Base-by-base conservation (phyloP, 805 yeast genomes). In the Metschnikowia anglica region DNA sequence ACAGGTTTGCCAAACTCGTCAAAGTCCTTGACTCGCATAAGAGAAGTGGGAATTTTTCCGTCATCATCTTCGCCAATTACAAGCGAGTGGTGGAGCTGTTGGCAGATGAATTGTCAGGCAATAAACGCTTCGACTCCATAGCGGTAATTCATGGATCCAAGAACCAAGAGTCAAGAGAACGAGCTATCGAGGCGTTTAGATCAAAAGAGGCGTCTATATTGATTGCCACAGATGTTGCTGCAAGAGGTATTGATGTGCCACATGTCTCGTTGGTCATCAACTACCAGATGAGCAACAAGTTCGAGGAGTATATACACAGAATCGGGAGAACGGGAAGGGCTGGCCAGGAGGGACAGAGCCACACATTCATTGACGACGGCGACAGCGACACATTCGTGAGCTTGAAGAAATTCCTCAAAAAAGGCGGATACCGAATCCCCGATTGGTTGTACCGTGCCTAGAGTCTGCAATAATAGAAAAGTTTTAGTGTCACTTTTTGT, bases 271-370 rank as follows among this genome's bases (percentile, higher is more conserved):
- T 90, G 26, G 98, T 91, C 8, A 62, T 93, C 16, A 93, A 91
- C 61, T 90, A 76, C 58, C 96, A 91, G 53, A 83, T 90, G 90
- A 68, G 89, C 8, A 77, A 73, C 48, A 72, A 73, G 25, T 77
- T 89, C 34, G 97, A 89, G 49, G 90, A 85, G 46, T 91, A 89
- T 54, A 78, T 91, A 15, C 99, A 91, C 64, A 76, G 98, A 58
- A 84, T 91, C 38, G 99, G 99, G 44, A 81, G 99, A 66, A 91
- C 99, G 0, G 99, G 98, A 28, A 79, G 99, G 62, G 97, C 96
- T 0, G 98, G 97, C 0, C 79, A 77, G 35, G 60, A 59, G 5
- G 99, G 99, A 34, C 70, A 76, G 8, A 84, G 96, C 4, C 69
- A 82, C 10, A 85, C 97, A 0, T 85, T 87, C 50, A 61, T 89